Evolutionary conservation across 192 early-diverging fungal species (phyloP).

Genomic region (Chytriomyces sp.): DNA sequence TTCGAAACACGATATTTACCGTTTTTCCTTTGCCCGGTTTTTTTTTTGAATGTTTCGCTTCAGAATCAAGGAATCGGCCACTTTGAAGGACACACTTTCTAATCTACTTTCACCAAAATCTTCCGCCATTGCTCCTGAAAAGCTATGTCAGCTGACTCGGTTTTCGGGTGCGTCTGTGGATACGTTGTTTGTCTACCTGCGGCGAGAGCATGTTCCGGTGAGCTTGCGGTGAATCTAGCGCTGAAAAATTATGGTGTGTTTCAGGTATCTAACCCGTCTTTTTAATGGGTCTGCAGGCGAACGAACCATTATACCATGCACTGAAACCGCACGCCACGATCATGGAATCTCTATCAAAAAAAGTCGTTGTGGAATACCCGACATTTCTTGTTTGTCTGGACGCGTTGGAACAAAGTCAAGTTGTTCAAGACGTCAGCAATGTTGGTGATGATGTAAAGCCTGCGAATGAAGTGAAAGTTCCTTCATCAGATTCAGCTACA

Average conservation of each 20-base stretch:
- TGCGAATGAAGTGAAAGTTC: too few species aligned
- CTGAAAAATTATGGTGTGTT: not conserved
- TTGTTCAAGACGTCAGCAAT: not conserved
- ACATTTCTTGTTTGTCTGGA: not conserved
- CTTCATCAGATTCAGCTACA: too few species aligned
- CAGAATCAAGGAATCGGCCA: conserved; percentile 8
- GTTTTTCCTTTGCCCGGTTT: too few species aligned
- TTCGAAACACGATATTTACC: not conserved
- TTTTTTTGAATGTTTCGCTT: too few species aligned
- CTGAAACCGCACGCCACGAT: not conserved
- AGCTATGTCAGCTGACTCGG: not conserved
- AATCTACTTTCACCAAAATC: not conserved
- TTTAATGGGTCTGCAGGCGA: not conserved
- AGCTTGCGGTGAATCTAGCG: not conserved
- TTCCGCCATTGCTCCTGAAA: not conserved
- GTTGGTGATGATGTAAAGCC: not conserved
- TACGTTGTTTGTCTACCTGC: not conserved
- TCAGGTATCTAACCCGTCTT: not conserved
- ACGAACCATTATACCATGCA: conserved; percentile 5
- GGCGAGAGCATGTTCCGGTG: conserved; percentile 12
- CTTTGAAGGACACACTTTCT: not conserved
- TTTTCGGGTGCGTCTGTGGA: not conserved
- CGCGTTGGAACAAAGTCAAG: not conserved
- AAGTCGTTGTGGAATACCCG: not conserved
- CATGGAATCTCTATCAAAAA: not conserved